phyloP scores from a whole-genome alignment of 768 basidiomycete genomes.

The Hypsizygus marmoreus region DNA sequence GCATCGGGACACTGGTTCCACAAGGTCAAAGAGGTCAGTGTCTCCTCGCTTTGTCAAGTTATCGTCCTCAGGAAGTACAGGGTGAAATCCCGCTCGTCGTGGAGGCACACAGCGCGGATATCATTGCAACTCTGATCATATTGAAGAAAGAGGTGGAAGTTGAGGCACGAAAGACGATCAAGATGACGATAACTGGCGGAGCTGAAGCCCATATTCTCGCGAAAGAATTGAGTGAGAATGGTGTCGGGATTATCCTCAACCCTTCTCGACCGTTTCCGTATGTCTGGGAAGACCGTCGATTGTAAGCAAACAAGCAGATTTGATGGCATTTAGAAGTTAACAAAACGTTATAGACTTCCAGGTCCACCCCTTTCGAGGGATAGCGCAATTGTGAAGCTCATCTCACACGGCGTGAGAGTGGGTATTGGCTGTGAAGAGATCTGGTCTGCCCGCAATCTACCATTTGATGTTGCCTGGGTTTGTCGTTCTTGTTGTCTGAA shows the following conservation, averaged over 20 bases:
- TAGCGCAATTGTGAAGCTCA: conserved; percentile 57
- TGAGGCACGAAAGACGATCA: conserved; percentile 42
- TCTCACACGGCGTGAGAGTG: conserved; percentile 70
- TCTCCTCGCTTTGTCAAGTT: background rate
- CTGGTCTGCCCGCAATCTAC: conserved; percentile 75
- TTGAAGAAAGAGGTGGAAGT: conserved; percentile 67
- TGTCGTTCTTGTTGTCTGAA: conserved; percentile 20
- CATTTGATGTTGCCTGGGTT: conserved; percentile 85
- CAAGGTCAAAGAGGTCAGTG: conserved; percentile 43
- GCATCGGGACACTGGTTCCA: conserved; percentile 46
- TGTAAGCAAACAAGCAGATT: conserved; percentile 43
- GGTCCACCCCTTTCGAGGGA: conserved; percentile 70
- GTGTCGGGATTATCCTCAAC: conserved; percentile 48
- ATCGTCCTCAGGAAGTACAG: conserved; percentile 29
- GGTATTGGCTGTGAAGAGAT: conserved; percentile 64
- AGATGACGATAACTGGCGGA: conserved; percentile 65
- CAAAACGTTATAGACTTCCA: conserved; percentile 44
- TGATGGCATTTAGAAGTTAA: conserved; percentile 2
- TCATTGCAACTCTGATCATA: conserved; percentile 74
- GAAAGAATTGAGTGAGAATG: conserved; percentile 55
- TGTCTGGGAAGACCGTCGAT: conserved; percentile 68
- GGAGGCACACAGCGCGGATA: conserved; percentile 74
- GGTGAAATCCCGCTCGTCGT: conserved; percentile 76
- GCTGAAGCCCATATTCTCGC: conserved; percentile 72
- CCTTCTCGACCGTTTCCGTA: conserved; percentile 72